Evolutionary conservation across 2,329 filamentous ascomycete species (phyloP).

Genomic region (Ophiocordyceps camponoti-leonardi): DNA sequence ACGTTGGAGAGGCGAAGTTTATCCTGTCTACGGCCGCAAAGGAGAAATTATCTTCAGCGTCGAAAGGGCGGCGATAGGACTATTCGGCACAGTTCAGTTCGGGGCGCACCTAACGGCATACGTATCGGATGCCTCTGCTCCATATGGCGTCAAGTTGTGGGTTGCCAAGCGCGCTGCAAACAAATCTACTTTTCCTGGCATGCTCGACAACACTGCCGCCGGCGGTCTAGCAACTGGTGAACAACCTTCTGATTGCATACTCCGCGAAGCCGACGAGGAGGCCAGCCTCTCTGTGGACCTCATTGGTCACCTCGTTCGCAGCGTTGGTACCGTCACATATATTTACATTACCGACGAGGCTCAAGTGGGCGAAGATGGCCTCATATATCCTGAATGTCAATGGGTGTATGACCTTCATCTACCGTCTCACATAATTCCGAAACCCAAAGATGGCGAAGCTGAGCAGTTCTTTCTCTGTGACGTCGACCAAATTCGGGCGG

Average conservation of each 20-base stretch:
- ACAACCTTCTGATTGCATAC: constrained; percentile 60
- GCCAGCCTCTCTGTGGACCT: constrained; percentile 58
- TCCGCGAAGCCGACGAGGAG: constrained; percentile 81
- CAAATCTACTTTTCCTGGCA: constrained; percentile 80
- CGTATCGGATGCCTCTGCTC: constrained; percentile 22
- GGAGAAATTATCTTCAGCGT: constrained; percentile 52
- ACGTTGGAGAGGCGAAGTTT: constrained; percentile 69
- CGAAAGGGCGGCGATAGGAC: constrained; percentile 55
- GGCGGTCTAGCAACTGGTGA: constrained; percentile 65
- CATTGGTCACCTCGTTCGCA: constrained; percentile 40
- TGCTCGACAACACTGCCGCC: constrained; percentile 90
- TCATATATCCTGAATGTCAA: constrained; percentile 81
- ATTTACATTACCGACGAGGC: constrained; percentile 61
- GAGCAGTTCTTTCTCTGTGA: constrained; percentile 66
- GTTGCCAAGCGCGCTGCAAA: constrained; percentile 56
- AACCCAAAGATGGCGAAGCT: constrained; percentile 77
- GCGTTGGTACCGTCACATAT: constrained; percentile 64
- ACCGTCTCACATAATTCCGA: constrained; percentile 46
- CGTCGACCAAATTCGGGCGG: constrained; percentile 56
- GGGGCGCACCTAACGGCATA: constrained; percentile 73
- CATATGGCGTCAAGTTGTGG: constrained; percentile 60
- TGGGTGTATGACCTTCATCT: constrained; percentile 84
- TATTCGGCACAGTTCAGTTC: constrained; percentile 64
- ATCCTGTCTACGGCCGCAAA: constrained; percentile 55
- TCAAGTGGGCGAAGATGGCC: constrained; percentile 62